Evolutionary conservation across 345 rosid genomes (phyloP).

Genomic region (Populus nigra): DNA sequence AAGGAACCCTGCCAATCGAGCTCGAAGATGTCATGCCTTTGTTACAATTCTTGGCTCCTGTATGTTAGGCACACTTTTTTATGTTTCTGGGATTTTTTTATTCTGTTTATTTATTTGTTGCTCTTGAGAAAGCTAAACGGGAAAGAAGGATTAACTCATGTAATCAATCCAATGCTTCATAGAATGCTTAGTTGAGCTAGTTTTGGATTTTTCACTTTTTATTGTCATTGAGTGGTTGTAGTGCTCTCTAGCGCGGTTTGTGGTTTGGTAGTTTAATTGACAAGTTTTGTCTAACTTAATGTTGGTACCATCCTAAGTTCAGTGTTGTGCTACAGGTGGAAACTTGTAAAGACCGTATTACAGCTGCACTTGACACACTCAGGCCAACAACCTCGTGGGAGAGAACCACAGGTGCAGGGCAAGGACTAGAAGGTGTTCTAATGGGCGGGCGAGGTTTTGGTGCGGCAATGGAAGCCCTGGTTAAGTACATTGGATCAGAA

Average conservation of each 20-base stretch:
- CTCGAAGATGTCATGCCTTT: slow-evolving; percentile 96
- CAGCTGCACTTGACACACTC: slow-evolving; percentile 91
- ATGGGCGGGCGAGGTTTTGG: slow-evolving; percentile 99
- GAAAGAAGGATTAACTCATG: neutral
- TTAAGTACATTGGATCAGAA: slow-evolving; percentile 93
- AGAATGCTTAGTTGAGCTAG: neutral
- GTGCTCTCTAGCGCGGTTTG: neutral
- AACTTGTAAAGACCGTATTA: slow-evolving; percentile 83
- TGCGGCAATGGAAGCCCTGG: slow-evolving; percentile 89
- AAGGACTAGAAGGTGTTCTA: slow-evolving; percentile 76
- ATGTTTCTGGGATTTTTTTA: neutral
- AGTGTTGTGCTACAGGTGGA: slow-evolving; percentile 55
- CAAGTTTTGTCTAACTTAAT: neutral
- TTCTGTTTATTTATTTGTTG: neutral
- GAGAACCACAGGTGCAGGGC: slow-evolving; percentile 75
- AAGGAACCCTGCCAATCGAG: slow-evolving; percentile 59
- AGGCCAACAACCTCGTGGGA: slow-evolving; percentile 97
- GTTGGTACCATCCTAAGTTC: slow-evolving; percentile 8
- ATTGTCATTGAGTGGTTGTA: neutral
- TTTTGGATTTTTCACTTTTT: neutral
- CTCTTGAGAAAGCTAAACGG: neutral
- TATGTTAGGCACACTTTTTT: slow-evolving; percentile 31
- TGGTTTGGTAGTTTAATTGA: neutral
- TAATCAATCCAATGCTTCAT: neutral
- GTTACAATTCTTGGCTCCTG: slow-evolving; percentile 88